Evolutionary conservation across 108 stramenopile genomes (phyloP).

Genomic region (Fistulifera solaris): DNA sequence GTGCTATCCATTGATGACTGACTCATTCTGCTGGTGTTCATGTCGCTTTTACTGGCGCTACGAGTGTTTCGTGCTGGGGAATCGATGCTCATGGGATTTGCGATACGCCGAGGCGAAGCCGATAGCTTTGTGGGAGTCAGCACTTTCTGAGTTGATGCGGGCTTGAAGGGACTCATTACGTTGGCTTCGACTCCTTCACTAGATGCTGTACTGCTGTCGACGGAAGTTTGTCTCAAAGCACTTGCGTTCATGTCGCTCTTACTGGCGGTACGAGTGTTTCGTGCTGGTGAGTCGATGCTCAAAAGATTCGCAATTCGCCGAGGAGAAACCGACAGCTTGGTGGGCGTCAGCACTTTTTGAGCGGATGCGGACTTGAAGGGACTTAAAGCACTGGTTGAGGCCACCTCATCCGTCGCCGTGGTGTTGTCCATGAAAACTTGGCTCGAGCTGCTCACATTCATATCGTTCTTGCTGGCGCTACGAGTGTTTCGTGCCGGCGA

Average conservation of each 20-base stretch:
- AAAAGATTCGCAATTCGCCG: conserved; percentile 18
- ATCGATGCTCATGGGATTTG: conserved; percentile 13
- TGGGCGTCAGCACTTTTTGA: conserved; percentile 17
- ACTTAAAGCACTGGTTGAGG: conserved; percentile 6
- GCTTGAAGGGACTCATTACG: background rate
- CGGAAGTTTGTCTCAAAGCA: no score
- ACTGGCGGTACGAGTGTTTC: conserved; percentile 17
- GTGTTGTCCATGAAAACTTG: no score
- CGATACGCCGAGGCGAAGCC: conserved; percentile 18
- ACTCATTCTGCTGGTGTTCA: background rate
- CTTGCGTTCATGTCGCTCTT: background rate
- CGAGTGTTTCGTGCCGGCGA: conserved; percentile 63
- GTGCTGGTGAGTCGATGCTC: conserved; percentile 12
- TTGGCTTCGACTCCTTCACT: background rate
- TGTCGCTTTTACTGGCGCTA: conserved; percentile 5
- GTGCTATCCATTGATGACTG: no score
- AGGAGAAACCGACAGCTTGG: conserved; percentile 21
- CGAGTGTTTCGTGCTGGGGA: conserved; percentile 23
- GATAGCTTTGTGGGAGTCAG: conserved; percentile 31
- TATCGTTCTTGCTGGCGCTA: conserved; percentile 4
- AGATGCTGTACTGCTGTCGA: no score
- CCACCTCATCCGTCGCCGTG: background rate
- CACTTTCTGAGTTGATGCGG: background rate
- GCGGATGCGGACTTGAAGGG: no score
- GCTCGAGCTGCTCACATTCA: no score